Evolutionary conservation across 2,329 filamentous ascomycete genomes (phyloP), one percentile per base, ranked within the genome.

Genomic region (Dactylella cylindrospora): DNA sequence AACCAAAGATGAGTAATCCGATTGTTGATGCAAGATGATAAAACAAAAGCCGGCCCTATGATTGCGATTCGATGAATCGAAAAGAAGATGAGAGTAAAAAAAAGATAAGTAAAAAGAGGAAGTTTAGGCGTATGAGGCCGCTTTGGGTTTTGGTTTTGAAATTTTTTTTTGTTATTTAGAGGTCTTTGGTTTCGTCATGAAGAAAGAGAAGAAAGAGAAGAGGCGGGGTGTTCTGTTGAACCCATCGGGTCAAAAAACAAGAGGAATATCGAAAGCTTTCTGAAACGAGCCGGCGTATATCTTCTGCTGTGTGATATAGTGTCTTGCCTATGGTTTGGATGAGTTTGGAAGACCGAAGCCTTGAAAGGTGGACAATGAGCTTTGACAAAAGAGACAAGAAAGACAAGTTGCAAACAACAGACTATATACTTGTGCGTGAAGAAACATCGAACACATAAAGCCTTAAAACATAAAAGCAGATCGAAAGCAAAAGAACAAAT

Each of bases 281-380:
- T 61, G 41, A 53, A 49, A 62, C 57, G 57, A 61, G 39, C 57
- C 57, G 49, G 57, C 57, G 57, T 62, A 47, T 51, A 52, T 54
- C 40, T 38, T 45, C 43, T 44, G 49, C 31, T 62, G 57, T 33
- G 9, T 44, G 31, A 35, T 36, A 50, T 43, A 41, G 19, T 61
- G 40, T 49, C 50, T 61, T 47, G 49, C 57, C 57, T 54, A 49
- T 54, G 41, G 28, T 29, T 47, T 51, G 20, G 23, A 36, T 22
- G 38, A 43, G 33, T 12, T 44, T 61, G 47, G 43, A 52, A 52
- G 54, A 52, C 40, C 33, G 38, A 43, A 35, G 35, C 32, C 46
- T 40, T 40, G n/a, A n/a, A n/a, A n/a, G n/a, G n/a, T n/a, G n/a
- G n/a, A n/a, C n/a, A n/a, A n/a, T n/a, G n/a, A n/a, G n/a, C n/a